Base-by-base conservation (phyloP, 805 yeast genomes). In the Pichia thaimueangensis region DNA sequence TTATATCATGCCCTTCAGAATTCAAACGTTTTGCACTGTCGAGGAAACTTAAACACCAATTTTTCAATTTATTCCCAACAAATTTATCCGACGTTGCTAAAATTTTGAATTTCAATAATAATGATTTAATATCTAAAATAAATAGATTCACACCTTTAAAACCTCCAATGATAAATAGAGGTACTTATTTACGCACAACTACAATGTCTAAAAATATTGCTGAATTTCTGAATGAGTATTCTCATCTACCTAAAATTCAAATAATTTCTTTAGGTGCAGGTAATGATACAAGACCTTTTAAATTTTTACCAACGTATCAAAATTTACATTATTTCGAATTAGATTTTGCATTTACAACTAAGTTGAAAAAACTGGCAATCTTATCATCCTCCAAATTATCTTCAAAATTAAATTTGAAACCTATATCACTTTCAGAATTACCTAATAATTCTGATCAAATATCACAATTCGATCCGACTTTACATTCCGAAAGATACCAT, bases 261-360 rank as follows among this genome's bases (percentile, higher is more conserved):
- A 70, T 84, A 13, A 62, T 85, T 1, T 81, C 87, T 1, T 56
- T 84, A n/a, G 94, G 94, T 0, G 81, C 89, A 2, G 94, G 94
- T 5, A 80, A 86, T 13, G 94, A 85, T 53, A 82, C 93, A 0
- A 57, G 91, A 41, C 70, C 74, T 13, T 82, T 84, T 55, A 58
- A 67, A 9, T 47, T 78, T 13, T 57, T 83, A 31, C 54, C 63
- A 6, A 35, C 58, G 5, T 40, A 62, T 36, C 29, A 49, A 10
- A 45, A 52, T 30, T 48, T 80, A 27, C 53, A 51, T 2, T 78
- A 78, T 51, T 67, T 72, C 46, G 94, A 84, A 55, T 55, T 81
- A 19, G 94, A 84, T 58, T 82, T 83, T 54, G 71, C 72, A 9
- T 73, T 63, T 31, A 71, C 80, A 13, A 69, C 71, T 6, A 62